Evolutionary conservation across 2,329 filamentous ascomycete genomes (phyloP).

Genomic region (Trichoderma cornu-damae): DNA sequence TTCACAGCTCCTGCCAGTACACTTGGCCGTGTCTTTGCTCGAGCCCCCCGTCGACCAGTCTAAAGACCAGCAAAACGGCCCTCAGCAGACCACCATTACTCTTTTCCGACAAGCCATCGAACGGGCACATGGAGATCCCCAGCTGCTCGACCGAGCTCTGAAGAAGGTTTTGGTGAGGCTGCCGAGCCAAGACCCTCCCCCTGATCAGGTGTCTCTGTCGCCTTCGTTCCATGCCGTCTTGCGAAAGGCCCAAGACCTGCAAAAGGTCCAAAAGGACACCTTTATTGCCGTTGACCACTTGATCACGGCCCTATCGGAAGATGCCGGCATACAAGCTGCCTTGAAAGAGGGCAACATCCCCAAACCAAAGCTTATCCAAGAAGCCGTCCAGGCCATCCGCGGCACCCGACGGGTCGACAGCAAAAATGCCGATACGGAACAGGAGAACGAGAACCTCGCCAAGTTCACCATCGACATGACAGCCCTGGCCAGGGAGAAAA

Average conservation of each 20-base stretch:
- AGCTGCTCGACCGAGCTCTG: conserved; percentile 79
- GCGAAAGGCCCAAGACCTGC: conserved; percentile 77
- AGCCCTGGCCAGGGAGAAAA: conserved; percentile 89
- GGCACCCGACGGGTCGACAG: conserved; percentile 92
- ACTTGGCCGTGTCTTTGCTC: conserved; percentile 78
- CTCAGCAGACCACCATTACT: conserved; percentile 59
- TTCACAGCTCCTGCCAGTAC: conserved; percentile 82
- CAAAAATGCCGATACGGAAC: conserved; percentile 88
- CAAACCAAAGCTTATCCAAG: conserved; percentile 83
- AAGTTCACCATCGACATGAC: conserved; percentile 99
- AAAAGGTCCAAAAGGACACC: conserved; percentile 95
- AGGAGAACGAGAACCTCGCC: conserved; percentile 90
- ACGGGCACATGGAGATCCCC: conserved; percentile 85
- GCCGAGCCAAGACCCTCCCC: conserved; percentile 90
- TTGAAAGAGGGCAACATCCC: conserved; percentile 86
- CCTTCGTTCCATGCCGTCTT: conserved; percentile 78
- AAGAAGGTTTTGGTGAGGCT: conserved; percentile 89
- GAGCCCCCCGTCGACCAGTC: conserved; percentile 70
- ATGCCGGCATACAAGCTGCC: conserved; percentile 64
- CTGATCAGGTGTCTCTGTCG: conserved; percentile 78
- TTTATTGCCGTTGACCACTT: conserved; percentile 94
- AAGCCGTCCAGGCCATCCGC: conserved; percentile 84
- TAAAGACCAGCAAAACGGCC: conserved; percentile 76
- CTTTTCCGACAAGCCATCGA: conserved; percentile 94
- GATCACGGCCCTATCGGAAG: conserved; percentile 79